Evolutionary conservation across 192 early-diverging fungal genomes (phyloP).

Genomic region (Coemansia sp.): DNA sequence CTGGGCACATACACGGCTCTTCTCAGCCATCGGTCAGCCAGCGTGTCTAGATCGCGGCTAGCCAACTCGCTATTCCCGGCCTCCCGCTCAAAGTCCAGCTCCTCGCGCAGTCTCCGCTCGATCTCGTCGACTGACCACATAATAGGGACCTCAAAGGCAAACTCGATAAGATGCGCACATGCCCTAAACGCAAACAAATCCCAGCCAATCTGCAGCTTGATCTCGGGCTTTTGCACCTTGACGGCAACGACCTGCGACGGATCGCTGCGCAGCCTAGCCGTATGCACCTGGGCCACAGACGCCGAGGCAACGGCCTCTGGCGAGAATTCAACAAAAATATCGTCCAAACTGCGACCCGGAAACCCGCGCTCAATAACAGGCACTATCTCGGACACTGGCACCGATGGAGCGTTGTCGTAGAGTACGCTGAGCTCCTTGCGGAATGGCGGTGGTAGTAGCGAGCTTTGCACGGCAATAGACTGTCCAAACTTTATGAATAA

Average conservation of each 20-base stretch:
- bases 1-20: conserved; percentile 71
- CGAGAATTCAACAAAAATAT: conserved; percentile 73
- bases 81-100: conserved; percentile 89
- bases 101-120: conserved; percentile 68
- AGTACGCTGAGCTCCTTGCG: conserved; percentile 61
- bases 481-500: conserved; percentile 91
- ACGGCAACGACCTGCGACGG: conserved; percentile 69
- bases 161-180: conserved; percentile 65
- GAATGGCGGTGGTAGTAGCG: conserved; percentile 64
- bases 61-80: conserved; percentile 74
- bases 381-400: conserved; percentile 61
- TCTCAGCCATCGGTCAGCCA: conserved; percentile 54
- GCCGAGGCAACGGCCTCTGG: conserved; percentile 74
- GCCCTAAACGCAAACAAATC: conserved; percentile 71
- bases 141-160: conserved; percentile 79
- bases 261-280: conserved; percentile 57
- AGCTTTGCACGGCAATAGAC: conserved; percentile 65
- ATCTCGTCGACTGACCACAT: conserved; percentile 76
- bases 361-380: conserved; percentile 70
- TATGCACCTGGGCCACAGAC: conserved; percentile 94
- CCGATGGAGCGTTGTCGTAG: conserved; percentile 80
- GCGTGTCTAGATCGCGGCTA: conserved; percentile 38
- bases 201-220: conserved; percentile 77
- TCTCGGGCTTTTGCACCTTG: conserved; percentile 92
- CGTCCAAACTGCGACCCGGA: conserved; percentile 52